Evolutionary conservation across 257 asterid genomes (phyloP).

Genomic region (Lycium barbarum): DNA sequence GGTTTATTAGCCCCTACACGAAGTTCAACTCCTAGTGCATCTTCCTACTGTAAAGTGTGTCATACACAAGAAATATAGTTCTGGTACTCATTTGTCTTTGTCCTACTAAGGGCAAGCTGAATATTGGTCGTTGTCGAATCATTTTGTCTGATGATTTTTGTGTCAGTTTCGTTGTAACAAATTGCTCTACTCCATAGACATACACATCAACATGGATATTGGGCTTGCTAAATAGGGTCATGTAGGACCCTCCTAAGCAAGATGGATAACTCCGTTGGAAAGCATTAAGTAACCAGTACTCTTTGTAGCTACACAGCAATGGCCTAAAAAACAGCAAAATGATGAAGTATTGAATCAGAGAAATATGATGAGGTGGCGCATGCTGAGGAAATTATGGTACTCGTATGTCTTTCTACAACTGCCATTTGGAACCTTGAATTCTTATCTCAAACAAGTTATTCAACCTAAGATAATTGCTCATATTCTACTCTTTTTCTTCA

Average conservation of each 20-base stretch:
- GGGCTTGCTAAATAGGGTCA: not conserved
- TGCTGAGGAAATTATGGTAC: not conserved
- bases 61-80: not conserved
- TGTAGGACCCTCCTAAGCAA: slow-evolving; percentile 7
- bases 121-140: not conserved
- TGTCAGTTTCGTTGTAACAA: slow-evolving; percentile 19
- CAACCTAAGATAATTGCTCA: not conserved
- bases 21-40: not conserved
- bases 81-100: not conserved
- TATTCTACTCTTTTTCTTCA: not conserved
- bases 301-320: not conserved
- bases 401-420: not conserved
- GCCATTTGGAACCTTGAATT: not conserved
- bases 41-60: not conserved
- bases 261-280: slow-evolving; percentile 24
- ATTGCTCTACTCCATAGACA: not conserved
- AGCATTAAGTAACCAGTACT: not conserved
- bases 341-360: not conserved
- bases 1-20: not conserved
- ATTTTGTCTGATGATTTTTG: slow-evolving; percentile 13
- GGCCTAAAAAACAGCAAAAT: not conserved
- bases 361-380: not conserved
- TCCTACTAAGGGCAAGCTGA: not conserved
- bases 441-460: not conserved
- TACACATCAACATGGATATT: not conserved